These are phyloP conservation scores for Batrachochytrium dendrobatidis DNA, from an alignment of 371 early-diverging fungal species.

Conservation along the genomic window DNA sequence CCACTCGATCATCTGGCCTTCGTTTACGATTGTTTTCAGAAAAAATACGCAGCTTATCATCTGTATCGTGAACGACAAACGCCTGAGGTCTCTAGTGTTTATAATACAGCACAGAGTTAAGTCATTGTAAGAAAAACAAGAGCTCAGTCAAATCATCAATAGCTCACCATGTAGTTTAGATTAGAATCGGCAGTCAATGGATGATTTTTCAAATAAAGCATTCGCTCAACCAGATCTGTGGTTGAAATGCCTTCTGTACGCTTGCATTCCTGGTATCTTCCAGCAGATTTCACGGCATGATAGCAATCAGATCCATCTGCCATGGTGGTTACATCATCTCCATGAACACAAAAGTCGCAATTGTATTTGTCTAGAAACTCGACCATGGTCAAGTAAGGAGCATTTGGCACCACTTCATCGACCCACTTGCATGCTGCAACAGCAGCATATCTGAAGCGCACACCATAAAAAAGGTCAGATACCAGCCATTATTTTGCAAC, in stretches of 20 bases:
- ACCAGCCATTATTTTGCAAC: not conserved
- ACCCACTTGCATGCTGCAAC: conserved; percentile 96
- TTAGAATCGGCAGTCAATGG: conserved; percentile 35
- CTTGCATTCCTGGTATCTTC: conserved; percentile 89
- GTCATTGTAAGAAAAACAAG: not conserved
- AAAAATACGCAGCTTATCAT: conserved; percentile 70
- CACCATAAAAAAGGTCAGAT: not conserved
- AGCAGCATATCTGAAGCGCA: conserved; percentile 68
- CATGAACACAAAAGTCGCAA: conserved; percentile 91
- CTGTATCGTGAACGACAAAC: not conserved
- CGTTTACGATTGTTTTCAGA: conserved; percentile 76
- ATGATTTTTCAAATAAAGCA: conserved; percentile 86
- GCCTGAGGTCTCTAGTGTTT: not conserved
- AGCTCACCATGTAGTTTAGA: not conserved
- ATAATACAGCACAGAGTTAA: not conserved
- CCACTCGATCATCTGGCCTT: conserved; percentile 50
- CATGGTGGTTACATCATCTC: conserved; percentile 91
- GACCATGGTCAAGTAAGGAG: conserved; percentile 86
- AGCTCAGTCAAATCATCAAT: not conserved
- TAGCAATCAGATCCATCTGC: conserved; percentile 96
- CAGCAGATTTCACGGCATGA: conserved; percentile 86
- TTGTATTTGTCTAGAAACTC: conserved; percentile 75
- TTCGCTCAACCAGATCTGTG: conserved; percentile 91
- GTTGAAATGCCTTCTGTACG: conserved; percentile 91
- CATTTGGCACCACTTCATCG: conserved; percentile 84